A percentile compares a stretch with the other conserved stretches of the same genome.
phyloP scores from a whole-genome alignment of 495 filamentous ascomycete species.

The Lepidopterella palustris region DNA sequence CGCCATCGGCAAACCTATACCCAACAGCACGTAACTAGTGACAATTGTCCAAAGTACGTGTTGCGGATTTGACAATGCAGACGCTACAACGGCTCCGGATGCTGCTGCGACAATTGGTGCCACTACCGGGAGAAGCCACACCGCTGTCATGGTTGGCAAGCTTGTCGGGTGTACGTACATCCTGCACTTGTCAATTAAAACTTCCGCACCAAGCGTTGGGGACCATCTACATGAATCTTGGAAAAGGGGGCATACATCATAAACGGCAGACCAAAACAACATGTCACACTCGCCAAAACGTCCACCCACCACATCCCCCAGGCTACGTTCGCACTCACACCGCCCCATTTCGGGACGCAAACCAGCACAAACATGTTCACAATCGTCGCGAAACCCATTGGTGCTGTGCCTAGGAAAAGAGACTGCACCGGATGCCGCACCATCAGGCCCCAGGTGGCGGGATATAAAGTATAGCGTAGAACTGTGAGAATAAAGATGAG shows the following conservation, averaged over 20 bases:
- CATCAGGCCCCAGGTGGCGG: constrained; percentile 51
- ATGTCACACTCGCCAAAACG: constrained; percentile 44
- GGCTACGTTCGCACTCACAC: constrained; percentile 34
- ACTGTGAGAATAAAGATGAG: constrained; percentile 42
- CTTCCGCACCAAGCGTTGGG: no score
- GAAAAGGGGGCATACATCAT: constrained; percentile 42
- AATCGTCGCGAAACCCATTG: constrained; percentile 59
- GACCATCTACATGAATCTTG: constrained; percentile 1
- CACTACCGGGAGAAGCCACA: constrained; percentile 57
- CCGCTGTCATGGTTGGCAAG: constrained; percentile 49
- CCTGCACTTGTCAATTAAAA: no score
- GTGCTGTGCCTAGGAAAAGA: constrained; percentile 56
- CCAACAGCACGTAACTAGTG: constrained; percentile 53
- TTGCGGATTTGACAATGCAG: constrained; percentile 44
- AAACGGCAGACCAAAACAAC: constrained; percentile 49
- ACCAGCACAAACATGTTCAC: constrained; percentile 52
- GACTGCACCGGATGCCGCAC: constrained; percentile 52
- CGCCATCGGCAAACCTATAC: constrained; percentile 51
- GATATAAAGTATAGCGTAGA: constrained; percentile 53
- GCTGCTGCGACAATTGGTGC: constrained; percentile 52
- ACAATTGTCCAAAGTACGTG: constrained; percentile 53
- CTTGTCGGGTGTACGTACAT: constrained; percentile 35
- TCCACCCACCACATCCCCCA: constrained; percentile 57
- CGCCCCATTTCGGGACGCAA: constrained; percentile 50
- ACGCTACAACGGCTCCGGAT: constrained; percentile 51